phyloP scores from a whole-genome alignment of 2,329 filamentous ascomycete species.

The Aspergillus glaucus region DNA sequence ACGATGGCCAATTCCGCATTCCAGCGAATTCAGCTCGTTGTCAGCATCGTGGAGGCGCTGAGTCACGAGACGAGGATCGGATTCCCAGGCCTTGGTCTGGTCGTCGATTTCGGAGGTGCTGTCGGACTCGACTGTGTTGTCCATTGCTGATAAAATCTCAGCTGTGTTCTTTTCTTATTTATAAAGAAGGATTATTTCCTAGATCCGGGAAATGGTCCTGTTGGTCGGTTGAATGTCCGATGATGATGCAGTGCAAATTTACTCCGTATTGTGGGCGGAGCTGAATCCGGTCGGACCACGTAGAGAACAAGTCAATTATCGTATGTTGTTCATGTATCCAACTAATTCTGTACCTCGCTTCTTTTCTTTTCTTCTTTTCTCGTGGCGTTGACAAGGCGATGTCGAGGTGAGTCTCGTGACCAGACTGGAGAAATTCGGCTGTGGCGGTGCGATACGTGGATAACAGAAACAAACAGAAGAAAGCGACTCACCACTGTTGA shows the following conservation, averaged over 20 bases:
- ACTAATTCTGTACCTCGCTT: too few relatives aligned
- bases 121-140: constrained; percentile 29
- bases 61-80: constrained; percentile 19
- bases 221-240: too few relatives aligned
- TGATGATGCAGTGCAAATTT: too few relatives aligned
- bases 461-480: constrained; percentile 13
- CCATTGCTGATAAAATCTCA: constrained; percentile 18
- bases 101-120: constrained; percentile 31
- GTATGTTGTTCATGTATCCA: too few relatives aligned
- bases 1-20: constrained; percentile 38
- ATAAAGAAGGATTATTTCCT: too few relatives aligned
- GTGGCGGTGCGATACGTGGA: constrained; percentile 19
- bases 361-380: too few relatives aligned
- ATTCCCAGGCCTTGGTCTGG: constrained; percentile 27
- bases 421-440: neutral
- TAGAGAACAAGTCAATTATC: too few relatives aligned
- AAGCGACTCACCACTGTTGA: constrained; percentile 22
- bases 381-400: too few relatives aligned
- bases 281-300: too few relatives aligned
- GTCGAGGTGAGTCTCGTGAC: neutral
- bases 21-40: constrained; percentile 15
- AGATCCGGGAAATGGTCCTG: too few relatives aligned
- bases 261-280: too few relatives aligned
- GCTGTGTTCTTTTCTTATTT: neutral
- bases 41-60: constrained; percentile 15